Evolutionary conservation across 257 asterid genomes (phyloP), one percentile per base, ranked within the genome.

Genomic region (Nicotiana knightiana): DNA sequence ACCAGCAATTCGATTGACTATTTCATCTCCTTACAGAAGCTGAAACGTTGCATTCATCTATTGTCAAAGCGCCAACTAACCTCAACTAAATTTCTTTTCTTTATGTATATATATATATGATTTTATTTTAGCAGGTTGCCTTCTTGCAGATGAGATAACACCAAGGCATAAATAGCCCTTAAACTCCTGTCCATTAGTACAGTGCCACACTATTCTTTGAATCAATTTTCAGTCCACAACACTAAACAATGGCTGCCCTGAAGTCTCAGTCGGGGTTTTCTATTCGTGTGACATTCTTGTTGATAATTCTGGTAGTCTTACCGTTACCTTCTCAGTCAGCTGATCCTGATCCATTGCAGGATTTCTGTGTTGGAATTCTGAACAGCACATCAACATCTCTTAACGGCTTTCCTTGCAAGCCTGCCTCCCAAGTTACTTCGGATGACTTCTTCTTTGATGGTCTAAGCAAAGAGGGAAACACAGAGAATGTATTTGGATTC

Each of bases 371-470:
- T 1, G 94, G 88, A 4, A 88, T 86, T 67, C 39, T 87, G 15
- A 81, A 81, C 18, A 9, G 13, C 35, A 51, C 84, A 12, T 7
- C 73, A 0, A 12, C 77, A 0, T 85, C 87, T 0, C 9, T 84
- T 4, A 89, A 90, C 17, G 97, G 95, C 3, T 92, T 86, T 51
- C 93, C 92, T n/a, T 92, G 97, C 91, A 91, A 90, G 32, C 85
- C 84, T 1, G 87, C 73, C 3, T 18, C 88, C 3, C 35, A 86
- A 15, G 90, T 93, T 6, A 85, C 88, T 37, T 86, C 93, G 2
- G 55, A 84, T 3, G 97, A 91, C 82, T 93, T 93, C 53, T 89
- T 93, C 86, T 90, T 85, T 46, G 84, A 86, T 9, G 97, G 94
- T 17, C 86, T 93, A 1, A 73, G 78, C 17, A 46, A 6, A 18